These are phyloP conservation scores for Boletus speciosus DNA, from an alignment of 768 basidiomycete genomes.

Conservation along the genomic window DNA sequence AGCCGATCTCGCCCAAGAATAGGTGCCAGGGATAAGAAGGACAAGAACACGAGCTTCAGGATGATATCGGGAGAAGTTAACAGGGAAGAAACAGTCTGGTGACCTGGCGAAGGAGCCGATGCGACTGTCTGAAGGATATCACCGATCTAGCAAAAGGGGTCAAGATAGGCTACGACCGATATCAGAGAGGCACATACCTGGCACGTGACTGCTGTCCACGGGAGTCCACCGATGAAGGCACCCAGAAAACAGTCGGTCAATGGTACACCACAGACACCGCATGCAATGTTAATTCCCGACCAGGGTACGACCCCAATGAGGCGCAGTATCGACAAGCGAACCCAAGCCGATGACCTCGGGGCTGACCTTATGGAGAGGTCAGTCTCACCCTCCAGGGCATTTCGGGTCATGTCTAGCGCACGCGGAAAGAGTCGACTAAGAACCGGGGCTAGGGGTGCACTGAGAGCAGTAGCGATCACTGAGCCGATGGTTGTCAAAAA, in stretches of 20 bases:
- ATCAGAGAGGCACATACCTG: slow-evolving; percentile 49
- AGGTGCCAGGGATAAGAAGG: slow-evolving; percentile 81
- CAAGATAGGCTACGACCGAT: slow-evolving; percentile 14
- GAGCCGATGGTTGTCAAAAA: slow-evolving; percentile 86
- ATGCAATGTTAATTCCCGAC: slow-evolving; percentile 97
- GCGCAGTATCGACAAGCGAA: slow-evolving; percentile 81
- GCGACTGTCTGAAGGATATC: slow-evolving; percentile 85
- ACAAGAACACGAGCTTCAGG: slow-evolving; percentile 77
- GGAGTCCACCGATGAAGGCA: slow-evolving; percentile 78
- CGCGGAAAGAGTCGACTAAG: slow-evolving; percentile 79
- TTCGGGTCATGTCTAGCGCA: slow-evolving; percentile 80
- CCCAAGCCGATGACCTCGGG: slow-evolving; percentile 57
- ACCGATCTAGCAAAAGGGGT: slow-evolving; percentile 55
- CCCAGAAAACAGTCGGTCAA: slow-evolving; percentile 74
- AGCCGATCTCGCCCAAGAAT: slow-evolving; percentile 73
- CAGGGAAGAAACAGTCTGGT: slow-evolving; percentile 82
- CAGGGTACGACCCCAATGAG: slow-evolving; percentile 93
- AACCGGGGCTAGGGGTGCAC: slow-evolving; percentile 81
- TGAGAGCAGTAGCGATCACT: slow-evolving; percentile 72
- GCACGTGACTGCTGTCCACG: slow-evolving; percentile 91
- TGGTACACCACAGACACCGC: slow-evolving; percentile 84
- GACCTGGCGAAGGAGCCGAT: slow-evolving; percentile 61
- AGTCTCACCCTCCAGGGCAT: slow-evolving; percentile 69
- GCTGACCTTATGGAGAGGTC: slow-evolving; percentile 38
- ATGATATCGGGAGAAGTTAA: slow-evolving; percentile 81